Evolutionary conservation across 768 basidiomycete species (phyloP), one percentile per base, ranked within the genome.

Genomic region (Saitozyma podzolica): DNA sequence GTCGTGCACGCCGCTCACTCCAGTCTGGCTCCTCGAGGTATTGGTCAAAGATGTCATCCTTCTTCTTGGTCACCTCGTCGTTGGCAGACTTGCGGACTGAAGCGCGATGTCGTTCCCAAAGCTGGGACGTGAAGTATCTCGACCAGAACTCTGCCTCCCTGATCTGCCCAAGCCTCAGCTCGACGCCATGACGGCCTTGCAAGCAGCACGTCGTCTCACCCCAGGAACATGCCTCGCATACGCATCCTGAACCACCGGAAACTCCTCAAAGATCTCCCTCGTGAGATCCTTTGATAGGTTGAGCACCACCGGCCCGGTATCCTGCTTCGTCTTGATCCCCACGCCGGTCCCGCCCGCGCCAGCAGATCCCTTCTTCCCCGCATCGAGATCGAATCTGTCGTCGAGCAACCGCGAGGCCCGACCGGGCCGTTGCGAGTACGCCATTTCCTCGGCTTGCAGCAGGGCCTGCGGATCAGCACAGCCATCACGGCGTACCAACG

Each of bases 11-110:
- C 7, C 14, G 64, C 85, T 43, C 72, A 92, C 92, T 92, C 76
- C 97, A 92, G 71, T 99, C 96, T 42, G 93, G 92, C 72, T 87
- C 89, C 78, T 94, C 92, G n/a, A 99, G 81, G 78, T 98, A 99
- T 70, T 88, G 87, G 83, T 98, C 95, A 68, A 99, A 91, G 59
- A 98, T 93, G 0, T 89, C 85, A 75, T 99, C 96, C 54, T 90
- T 90, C 78, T 90, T 89, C 58, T 91, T 88, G 8, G 90, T 87
- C 72, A 90, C 88, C 42, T 69, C 72, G 17, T 73, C 80, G 70
- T 89, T 90, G 14, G 88, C 82, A 10, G 89, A 91, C 16, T 89
- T 87, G 61, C 91, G 88, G 63, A 92, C 92, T 39, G 91, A 93
- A 9, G 93, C 94, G 13, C 93, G 88, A 78, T 98, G 92, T 2